Conservation (phyloP, 2,329 filamentous ascomycete genomes). For the Paracamarosporium sp. region DNA sequence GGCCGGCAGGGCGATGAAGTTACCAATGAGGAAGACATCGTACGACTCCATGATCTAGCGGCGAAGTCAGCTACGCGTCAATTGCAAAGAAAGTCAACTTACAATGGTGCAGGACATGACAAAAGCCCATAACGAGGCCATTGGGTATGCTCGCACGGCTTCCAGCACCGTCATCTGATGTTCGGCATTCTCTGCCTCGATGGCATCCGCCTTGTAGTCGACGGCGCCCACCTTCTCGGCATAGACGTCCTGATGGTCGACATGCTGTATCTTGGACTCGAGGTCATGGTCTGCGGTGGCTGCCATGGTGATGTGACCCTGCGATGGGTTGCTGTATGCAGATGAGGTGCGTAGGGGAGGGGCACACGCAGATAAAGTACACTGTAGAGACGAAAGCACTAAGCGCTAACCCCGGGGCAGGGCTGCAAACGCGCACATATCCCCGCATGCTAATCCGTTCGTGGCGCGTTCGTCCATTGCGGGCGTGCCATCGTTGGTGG, state of each 20-base stretch:
- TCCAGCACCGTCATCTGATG: constrained; percentile 58
- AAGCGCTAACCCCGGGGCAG: background rate
- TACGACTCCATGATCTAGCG: constrained; percentile 69
- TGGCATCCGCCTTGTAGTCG: constrained; percentile 60
- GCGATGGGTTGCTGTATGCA: background rate
- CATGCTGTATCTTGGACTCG: constrained; percentile 4
- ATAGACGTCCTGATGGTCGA: background rate
- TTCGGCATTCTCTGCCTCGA: constrained; percentile 64
- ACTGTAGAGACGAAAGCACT: background rate
- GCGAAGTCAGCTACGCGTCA: constrained; percentile 15
- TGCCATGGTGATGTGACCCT: constrained; percentile 1
- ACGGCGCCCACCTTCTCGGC: constrained; percentile 49
- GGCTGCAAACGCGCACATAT: background rate
- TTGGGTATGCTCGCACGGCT: constrained; percentile 60
- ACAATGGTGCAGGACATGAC: constrained; percentile 64
- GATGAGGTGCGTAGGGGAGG: background rate
- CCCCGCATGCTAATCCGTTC: constrained; percentile 1
- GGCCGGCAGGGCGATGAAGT: constrained; percentile 60
- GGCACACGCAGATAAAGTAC: constrained; percentile 1
- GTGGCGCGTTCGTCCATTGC: background rate
- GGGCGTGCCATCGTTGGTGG: background rate
- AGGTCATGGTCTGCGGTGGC: constrained; percentile 1
- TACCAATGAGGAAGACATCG: constrained; percentile 66
- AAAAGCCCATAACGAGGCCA: constrained; percentile 63
- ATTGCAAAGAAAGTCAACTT: constrained; percentile 16